Evolutionary conservation across 1,284 basidiomycete genomes (phyloP).

Genomic region (Laetiporus sulphureus): DNA sequence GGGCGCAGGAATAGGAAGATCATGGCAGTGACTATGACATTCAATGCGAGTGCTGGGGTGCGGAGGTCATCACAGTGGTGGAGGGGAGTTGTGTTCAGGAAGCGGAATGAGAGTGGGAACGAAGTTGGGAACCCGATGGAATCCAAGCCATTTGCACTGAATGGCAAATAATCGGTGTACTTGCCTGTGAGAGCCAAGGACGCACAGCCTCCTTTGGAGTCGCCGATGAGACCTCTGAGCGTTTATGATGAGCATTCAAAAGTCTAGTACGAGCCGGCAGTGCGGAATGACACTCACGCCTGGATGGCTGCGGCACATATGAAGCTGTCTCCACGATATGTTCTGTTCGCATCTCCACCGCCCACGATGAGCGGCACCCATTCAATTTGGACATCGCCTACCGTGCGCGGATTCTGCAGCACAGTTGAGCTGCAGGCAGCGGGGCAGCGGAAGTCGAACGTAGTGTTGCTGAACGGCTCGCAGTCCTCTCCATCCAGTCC

Average conservation of each 20-base stretch:
- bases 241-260: no score
- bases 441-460: slow-evolving; percentile 78
- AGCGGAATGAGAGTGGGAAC: slow-evolving; percentile 61
- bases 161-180: slow-evolving; percentile 62
- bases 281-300: slow-evolving; percentile 43
- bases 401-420: slow-evolving; percentile 69
- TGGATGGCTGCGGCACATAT: slow-evolving; percentile 84
- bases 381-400: slow-evolving; percentile 62
- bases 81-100: slow-evolving; percentile 35
- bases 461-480: slow-evolving; percentile 55
- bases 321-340: slow-evolving; percentile 82
- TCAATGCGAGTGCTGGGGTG: slow-evolving; percentile 62
- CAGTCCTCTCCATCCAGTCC: slow-evolving; percentile 70
- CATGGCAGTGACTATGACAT: slow-evolving; percentile 57
- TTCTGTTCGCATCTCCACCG: slow-evolving; percentile 61
- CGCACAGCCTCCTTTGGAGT: slow-evolving; percentile 73
- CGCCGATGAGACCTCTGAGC: slow-evolving; percentile 58
- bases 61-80: slow-evolving; percentile 70
- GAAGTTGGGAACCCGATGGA: slow-evolving; percentile 69
- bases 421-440: slow-evolving; percentile 63
- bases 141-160: slow-evolving; percentile 54
- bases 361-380: slow-evolving; percentile 79
- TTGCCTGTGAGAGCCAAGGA: slow-evolving; percentile 63
- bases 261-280: no score
- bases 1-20: slow-evolving; percentile 74